Evolutionary conservation across 23 red algal genomes (phyloP).

Genomic region (Agarophyton chilense): DNA sequence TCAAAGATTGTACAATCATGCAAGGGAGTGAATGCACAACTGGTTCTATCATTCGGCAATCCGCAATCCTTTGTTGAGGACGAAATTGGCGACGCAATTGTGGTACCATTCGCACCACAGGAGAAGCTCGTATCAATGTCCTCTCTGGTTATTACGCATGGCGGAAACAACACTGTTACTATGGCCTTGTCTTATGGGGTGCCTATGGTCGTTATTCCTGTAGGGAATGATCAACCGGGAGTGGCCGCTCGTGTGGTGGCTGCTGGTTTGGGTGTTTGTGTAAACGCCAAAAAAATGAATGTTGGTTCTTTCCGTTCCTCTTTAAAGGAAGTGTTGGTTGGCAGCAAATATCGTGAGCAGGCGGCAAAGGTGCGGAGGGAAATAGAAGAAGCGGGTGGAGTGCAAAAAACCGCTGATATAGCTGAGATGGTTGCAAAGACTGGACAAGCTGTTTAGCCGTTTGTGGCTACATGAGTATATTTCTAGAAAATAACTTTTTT

Average conservation of each 20-base stretch:
- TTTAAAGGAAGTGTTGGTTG: neutral
- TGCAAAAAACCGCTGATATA: neutral
- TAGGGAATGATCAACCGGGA: neutral
- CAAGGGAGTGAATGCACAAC: neutral
- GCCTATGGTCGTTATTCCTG: neutral
- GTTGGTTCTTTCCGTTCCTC: neutral
- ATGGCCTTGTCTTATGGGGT: neutral
- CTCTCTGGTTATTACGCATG: neutral
- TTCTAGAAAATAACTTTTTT: no score
- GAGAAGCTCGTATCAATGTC: slow-evolving; percentile 7
- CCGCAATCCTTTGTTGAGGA: neutral
- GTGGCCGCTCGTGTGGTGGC: neutral
- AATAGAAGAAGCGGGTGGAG: neutral
- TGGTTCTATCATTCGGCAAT: neutral
- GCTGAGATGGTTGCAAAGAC: neutral
- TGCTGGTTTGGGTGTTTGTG: neutral
- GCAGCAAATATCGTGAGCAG: neutral
- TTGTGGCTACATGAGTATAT: neutral
- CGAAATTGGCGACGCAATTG: neutral
- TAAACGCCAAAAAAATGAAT: neutral
- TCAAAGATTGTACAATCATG: neutral
- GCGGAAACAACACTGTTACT: neutral
- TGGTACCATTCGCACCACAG: neutral
- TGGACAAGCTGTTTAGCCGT: neutral
- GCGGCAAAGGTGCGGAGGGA: neutral